These are phyloP conservation scores for Cryphonectria nitschkei DNA, from an alignment of 2,329 filamentous ascomycete genomes.

Conservation along the genomic window DNA sequence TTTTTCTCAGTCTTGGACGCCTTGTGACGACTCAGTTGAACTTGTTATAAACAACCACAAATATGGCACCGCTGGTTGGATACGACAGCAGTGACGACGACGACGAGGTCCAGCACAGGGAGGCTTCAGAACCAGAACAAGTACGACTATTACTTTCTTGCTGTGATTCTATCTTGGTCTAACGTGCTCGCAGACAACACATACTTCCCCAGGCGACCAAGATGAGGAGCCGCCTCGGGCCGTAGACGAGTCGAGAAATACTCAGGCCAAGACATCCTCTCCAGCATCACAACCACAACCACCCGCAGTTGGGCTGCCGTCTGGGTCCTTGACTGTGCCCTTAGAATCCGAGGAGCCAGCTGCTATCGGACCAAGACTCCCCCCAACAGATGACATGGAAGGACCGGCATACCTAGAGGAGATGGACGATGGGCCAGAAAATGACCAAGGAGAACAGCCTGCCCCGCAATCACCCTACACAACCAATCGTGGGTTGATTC, in stretches of 20 bases:
- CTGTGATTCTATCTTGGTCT: background rate
- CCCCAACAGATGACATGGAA: constrained; percentile 24
- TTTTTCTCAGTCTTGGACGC: background rate
- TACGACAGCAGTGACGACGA: constrained; percentile 59
- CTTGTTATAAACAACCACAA: background rate
- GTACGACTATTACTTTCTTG: background rate
- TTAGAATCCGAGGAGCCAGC: constrained; percentile 5
- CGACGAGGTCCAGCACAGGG: constrained; percentile 37
- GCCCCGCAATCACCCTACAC: constrained; percentile 67
- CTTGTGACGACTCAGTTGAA: background rate
- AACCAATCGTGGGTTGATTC: constrained; percentile 64
- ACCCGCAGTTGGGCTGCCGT: constrained; percentile 4
- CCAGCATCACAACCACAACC: constrained; percentile 10
- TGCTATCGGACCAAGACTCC: constrained; percentile 28
- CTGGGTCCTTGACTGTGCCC: constrained; percentile 14
- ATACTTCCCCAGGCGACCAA: no score
- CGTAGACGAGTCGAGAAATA: background rate
- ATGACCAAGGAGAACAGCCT: constrained; percentile 6
- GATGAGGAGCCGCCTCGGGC: background rate
- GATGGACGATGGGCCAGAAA: constrained; percentile 16
- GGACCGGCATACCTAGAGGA: constrained; percentile 29
- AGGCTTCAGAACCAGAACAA: constrained; percentile 1
- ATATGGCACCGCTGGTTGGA: constrained; percentile 50
- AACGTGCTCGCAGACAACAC: background rate
- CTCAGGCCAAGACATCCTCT: background rate